These are phyloP conservation scores for Penicillium sp. DNA, from an alignment of 2,329 filamentous ascomycete genomes.

Conservation along the genomic window DNA sequence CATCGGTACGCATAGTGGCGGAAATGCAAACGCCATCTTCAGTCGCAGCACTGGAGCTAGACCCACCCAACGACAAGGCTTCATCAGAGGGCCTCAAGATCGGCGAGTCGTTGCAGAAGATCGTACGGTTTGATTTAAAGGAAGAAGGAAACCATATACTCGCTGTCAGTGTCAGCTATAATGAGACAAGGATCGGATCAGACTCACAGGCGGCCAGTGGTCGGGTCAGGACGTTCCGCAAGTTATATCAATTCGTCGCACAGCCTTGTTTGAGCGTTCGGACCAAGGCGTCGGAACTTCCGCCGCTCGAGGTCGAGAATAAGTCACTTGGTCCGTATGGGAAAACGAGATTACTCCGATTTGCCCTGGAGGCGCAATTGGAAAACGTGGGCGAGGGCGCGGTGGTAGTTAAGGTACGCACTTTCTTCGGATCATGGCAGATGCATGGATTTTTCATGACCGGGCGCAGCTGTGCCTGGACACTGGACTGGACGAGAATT, in stretches of 20 bases:
- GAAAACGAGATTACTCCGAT: constrained; percentile 49
- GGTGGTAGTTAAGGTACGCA: constrained; percentile 69
- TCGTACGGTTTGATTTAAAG: constrained; percentile 82
- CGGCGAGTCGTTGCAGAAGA: constrained; percentile 72
- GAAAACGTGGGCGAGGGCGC: constrained; percentile 88
- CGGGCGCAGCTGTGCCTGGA: neutral
- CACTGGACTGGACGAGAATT: neutral
- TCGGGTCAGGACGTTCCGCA: constrained; percentile 81
- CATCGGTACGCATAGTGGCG: constrained; percentile 77
- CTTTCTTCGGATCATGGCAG: constrained; percentile 8
- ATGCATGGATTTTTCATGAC: neutral
- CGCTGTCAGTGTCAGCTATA: constrained; percentile 90
- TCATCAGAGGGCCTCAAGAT: constrained; percentile 32
- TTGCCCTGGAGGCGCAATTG: constrained; percentile 87
- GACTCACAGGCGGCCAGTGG: constrained; percentile 52
- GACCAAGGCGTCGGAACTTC: constrained; percentile 75
- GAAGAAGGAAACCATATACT: constrained; percentile 94
- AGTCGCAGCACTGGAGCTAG: constrained; percentile 62
- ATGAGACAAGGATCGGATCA: constrained; percentile 65
- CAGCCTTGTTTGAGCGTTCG: constrained; percentile 86
- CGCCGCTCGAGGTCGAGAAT: constrained; percentile 47
- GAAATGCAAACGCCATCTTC: constrained; percentile 93
- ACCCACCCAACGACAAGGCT: constrained; percentile 50
- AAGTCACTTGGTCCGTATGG: constrained; percentile 47
- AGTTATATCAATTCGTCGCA: constrained; percentile 94